Percentiles rank a stretch among this genome's conserved stretches.
Evolutionary conservation across 768 basidiomycete genomes (phyloP).

Genomic region (Auricularia heimuer): DNA sequence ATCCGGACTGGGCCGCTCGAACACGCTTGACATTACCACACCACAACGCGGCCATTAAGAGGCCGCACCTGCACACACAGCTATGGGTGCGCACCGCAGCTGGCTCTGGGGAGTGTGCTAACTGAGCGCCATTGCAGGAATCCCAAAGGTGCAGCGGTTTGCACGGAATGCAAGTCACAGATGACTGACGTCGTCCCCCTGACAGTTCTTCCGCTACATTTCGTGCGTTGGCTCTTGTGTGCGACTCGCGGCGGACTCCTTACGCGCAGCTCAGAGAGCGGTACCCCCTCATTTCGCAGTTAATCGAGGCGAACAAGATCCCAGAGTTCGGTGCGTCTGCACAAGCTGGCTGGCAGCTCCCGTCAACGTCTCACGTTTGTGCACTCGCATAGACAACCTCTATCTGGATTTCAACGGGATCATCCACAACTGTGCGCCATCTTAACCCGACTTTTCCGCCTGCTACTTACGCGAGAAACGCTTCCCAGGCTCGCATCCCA

Average conservation of each 20-base stretch:
- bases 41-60: not conserved
- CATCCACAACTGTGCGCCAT: slow-evolving; percentile 61
- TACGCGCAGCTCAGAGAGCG: slow-evolving; percentile 55
- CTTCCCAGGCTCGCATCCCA: slow-evolving; percentile 76
- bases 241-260: not conserved
- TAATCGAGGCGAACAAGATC: slow-evolving; percentile 97
- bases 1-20: not conserved
- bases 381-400: slow-evolving; percentile 52
- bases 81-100: not conserved
- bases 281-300: slow-evolving; percentile 94
- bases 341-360: too few species aligned
- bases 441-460: too few species aligned
- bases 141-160: slow-evolving; percentile 34
- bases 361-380: not conserved
- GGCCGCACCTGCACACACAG: not conserved
- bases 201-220: slow-evolving; percentile 92
- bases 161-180: slow-evolving; percentile 2
- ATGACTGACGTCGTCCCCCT: not conserved
- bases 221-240: slow-evolving; percentile 46
- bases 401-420: slow-evolving; percentile 94
- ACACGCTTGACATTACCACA: not conserved
- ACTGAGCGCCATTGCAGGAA: slow-evolving; percentile 22
- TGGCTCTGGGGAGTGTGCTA: not conserved
- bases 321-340: slow-evolving; percentile 78
- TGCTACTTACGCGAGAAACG: not conserved